A percentile compares a stretch with the other conserved stretches of the same genome.
Evolutionary conservation across 257 asterid species (phyloP).

Genomic region (Ocimum tenuiflorum): DNA sequence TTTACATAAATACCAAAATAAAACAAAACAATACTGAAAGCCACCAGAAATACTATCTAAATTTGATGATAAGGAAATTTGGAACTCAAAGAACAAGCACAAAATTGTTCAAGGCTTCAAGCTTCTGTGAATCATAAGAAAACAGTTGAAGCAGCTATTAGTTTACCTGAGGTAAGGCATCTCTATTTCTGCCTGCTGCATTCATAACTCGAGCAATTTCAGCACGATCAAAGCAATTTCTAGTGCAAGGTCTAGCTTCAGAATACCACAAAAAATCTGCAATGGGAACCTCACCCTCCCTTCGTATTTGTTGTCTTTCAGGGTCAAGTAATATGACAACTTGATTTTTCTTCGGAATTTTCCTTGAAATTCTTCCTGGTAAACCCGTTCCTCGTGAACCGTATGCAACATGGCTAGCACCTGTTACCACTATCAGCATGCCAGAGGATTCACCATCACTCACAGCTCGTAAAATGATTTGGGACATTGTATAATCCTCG

Average conservation of each 20-base stretch:
- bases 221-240: slow-evolving; percentile 97
- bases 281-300: slow-evolving; percentile 90
- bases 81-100: background rate
- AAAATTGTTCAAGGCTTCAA: background rate
- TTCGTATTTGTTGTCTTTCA: slow-evolving; percentile 74
- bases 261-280: slow-evolving; percentile 99
- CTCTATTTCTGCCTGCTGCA: slow-evolving; percentile 93
- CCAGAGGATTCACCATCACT: slow-evolving; percentile 55
- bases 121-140: background rate
- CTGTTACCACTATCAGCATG: slow-evolving; percentile 81
- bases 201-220: slow-evolving; percentile 97
- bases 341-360: slow-evolving; percentile 71
- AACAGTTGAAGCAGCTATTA: slow-evolving; percentile 1
- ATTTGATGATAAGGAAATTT: background rate
- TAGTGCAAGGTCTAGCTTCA: slow-evolving; percentile 82
- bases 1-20: background rate
- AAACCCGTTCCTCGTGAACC: slow-evolving; percentile 92
- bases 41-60: background rate
- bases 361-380: slow-evolving; percentile 76
- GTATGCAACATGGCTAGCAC: slow-evolving; percentile 71
- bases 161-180: slow-evolving; percentile 91
- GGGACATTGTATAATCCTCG: slow-evolving; percentile 88
- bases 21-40: background rate
- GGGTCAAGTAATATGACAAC: slow-evolving; percentile 70
- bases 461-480: slow-evolving; percentile 61